Percentiles rank a stretch among this genome's conserved stretches.
These are phyloP conservation scores for Xylaria venustula DNA, from an alignment of 495 filamentous ascomycete species.

Conservation along the genomic window DNA sequence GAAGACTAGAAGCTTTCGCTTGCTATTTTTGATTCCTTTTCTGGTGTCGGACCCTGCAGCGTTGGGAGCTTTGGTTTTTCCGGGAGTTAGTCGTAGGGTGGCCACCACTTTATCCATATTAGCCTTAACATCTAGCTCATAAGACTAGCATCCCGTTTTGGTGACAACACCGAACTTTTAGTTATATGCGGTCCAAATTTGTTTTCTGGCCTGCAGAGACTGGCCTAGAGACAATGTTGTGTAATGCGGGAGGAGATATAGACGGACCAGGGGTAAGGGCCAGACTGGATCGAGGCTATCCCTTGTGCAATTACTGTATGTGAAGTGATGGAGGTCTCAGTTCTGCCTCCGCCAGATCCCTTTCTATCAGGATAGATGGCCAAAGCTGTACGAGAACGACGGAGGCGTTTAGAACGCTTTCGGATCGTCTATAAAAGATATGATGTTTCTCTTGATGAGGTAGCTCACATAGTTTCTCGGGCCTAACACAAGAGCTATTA, in stretches of 20 bases:
- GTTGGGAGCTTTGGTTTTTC: slow-evolving; percentile 1
- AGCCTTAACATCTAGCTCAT: slow-evolving; percentile 5
- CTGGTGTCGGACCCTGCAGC: not conserved
- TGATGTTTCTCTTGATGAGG: not conserved
- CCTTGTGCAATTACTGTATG: not conserved
- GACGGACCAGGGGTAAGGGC: not conserved
- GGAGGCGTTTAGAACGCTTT: not conserved
- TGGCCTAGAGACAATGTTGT: not conserved
- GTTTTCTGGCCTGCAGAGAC: not conserved
- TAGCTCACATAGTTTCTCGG: not conserved
- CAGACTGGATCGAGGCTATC: not conserved
- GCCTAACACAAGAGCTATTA: too few relatives aligned
- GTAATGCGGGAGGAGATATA: not conserved
- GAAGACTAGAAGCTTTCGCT: slow-evolving; percentile 14
- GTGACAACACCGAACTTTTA: not conserved
- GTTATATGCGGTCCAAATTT: not conserved
- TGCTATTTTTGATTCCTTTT: slow-evolving; percentile 12
- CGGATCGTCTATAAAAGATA: slow-evolving; percentile 3
- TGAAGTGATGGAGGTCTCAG: not conserved
- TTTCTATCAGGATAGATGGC: not conserved
- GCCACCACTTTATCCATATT: slow-evolving; percentile 14
- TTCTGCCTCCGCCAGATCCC: slow-evolving; percentile 6
- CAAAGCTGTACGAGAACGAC: not conserved
- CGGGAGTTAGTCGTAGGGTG: not conserved
- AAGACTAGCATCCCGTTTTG: not conserved